Conservation (phyloP, 169 alveolate genomes). For the Plasmodium coatneyi region DNA sequence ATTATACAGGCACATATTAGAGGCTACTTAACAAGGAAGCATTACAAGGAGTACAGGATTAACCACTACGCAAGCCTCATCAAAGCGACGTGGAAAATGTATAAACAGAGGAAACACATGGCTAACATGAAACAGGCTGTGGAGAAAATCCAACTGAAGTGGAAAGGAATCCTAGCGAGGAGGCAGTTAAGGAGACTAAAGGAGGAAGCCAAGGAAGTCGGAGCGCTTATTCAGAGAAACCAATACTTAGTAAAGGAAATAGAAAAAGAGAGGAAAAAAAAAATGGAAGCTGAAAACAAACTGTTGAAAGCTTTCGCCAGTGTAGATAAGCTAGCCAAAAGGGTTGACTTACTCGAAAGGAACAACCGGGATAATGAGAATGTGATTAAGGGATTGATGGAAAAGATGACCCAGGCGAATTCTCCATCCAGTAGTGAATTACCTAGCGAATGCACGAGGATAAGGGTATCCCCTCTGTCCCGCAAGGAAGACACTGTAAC, state of each 20-base stretch:
- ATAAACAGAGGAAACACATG: conserved; percentile 75
- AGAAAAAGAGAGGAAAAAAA: conserved; percentile 83
- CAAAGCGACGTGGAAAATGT: conserved; percentile 84
- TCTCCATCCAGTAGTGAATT: not conserved
- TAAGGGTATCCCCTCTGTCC: not conserved
- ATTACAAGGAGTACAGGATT: conserved; percentile 63
- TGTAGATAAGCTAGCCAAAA: conserved; percentile 73
- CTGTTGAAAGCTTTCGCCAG: conserved; percentile 85
- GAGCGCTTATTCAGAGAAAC: conserved; percentile 78
- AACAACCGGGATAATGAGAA: conserved; percentile 72
- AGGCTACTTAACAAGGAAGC: not conserved
- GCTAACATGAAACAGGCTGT: conserved; percentile 76
- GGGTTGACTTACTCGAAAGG: conserved; percentile 76
- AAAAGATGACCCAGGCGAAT: not conserved
- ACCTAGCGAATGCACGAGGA: not conserved
- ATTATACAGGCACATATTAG: conserved; percentile 45
- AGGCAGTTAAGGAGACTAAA: conserved; percentile 84
- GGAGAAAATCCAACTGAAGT: conserved; percentile 81
- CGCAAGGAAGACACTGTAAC: not conserved
- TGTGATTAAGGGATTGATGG: conserved; percentile 17
- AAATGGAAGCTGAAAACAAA: conserved; percentile 82
- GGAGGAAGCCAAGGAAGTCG: conserved; percentile 84
- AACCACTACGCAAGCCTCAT: conserved; percentile 80
- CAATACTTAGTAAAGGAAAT: conserved; percentile 80
- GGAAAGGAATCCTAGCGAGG: conserved; percentile 86